Evolutionary conservation across 179 eudicot species (phyloP).

Genomic region (Sideroxylon spinosum): DNA sequence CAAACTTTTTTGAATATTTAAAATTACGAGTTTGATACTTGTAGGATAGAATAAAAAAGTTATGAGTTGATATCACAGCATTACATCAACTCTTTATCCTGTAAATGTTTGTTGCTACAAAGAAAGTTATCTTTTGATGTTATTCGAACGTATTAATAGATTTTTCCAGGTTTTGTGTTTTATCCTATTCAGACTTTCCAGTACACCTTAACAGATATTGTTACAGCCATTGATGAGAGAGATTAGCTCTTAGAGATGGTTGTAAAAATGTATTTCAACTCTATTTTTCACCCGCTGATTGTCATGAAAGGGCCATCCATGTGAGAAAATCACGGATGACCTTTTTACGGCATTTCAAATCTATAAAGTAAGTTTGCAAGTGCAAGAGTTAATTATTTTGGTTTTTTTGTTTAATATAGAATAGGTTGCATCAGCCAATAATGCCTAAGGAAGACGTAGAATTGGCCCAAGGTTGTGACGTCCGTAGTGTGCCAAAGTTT

Average conservation of each 20-base stretch:
- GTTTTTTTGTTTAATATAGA: conserved; percentile 17
- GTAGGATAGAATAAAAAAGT: too few species aligned
- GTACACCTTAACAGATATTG: not conserved
- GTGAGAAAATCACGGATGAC: too few species aligned
- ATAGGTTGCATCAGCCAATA: not conserved
- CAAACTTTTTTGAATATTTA: too few species aligned
- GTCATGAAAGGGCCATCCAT: too few species aligned
- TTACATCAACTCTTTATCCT: not conserved
- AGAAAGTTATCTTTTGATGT: not conserved
- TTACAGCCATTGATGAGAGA: not conserved
- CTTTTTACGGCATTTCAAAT: too few species aligned
- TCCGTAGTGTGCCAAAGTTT: conserved; percentile 13
- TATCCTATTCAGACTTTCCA: not conserved
- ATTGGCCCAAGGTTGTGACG: conserved; percentile 8
- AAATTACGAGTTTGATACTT: too few species aligned
- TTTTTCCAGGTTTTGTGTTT: not conserved
- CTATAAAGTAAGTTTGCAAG: not conserved
- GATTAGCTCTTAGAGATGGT: not conserved
- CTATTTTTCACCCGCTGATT: too few species aligned
- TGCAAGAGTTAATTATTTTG: conserved; percentile 8
- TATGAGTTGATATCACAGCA: not conserved
- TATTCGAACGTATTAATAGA: not conserved
- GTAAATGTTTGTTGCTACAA: not conserved
- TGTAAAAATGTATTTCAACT: too few species aligned
- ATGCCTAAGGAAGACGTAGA: conserved; percentile 27